These are phyloP conservation scores for Ganoderma boninense DNA, from an alignment of 1,284 basidiomycete species.

Conservation along the genomic window DNA sequence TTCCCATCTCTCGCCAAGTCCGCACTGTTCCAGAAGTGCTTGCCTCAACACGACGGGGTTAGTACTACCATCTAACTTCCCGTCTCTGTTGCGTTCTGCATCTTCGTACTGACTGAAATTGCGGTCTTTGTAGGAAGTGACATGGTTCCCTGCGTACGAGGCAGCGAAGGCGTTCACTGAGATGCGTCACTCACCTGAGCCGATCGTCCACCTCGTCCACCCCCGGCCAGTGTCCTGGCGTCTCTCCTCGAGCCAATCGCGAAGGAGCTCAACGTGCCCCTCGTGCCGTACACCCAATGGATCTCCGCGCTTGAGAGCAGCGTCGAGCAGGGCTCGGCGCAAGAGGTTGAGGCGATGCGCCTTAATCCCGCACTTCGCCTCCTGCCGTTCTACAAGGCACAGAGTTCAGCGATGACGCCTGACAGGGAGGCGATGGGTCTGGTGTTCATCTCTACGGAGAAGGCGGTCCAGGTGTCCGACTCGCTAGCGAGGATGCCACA, in stretches of 20 bases:
- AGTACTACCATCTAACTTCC: neutral
- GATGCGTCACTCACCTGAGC: constrained; percentile 30
- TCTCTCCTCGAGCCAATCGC: constrained; percentile 33
- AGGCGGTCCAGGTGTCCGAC: constrained; percentile 21
- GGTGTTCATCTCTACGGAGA: constrained; percentile 26
- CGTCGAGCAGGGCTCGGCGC: constrained; percentile 20
- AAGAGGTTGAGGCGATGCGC: constrained; percentile 42
- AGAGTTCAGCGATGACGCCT: constrained; percentile 4
- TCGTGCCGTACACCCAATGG: constrained; percentile 38
- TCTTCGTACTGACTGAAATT: too few species aligned
- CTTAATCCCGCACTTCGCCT: constrained; percentile 43
- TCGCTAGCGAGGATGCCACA: constrained; percentile 20
- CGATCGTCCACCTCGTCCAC: constrained; percentile 41
- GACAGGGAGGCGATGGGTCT: constrained; percentile 30
- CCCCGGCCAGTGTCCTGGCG: constrained; percentile 36
- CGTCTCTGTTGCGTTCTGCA: too few species aligned
- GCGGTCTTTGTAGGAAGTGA: constrained; percentile 22
- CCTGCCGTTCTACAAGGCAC: constrained; percentile 39
- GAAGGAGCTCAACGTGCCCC: constrained; percentile 27
- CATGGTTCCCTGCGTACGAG: constrained; percentile 40
- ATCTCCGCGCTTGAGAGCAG: constrained; percentile 28
- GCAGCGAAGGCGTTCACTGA: constrained; percentile 37
- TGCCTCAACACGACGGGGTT: constrained; percentile 39
- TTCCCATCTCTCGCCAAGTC: constrained; percentile 51
- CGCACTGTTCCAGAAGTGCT: constrained; percentile 36